Conservation (phyloP, 2,329 filamentous ascomycete genomes). For the Aspergillus persii region DNA sequence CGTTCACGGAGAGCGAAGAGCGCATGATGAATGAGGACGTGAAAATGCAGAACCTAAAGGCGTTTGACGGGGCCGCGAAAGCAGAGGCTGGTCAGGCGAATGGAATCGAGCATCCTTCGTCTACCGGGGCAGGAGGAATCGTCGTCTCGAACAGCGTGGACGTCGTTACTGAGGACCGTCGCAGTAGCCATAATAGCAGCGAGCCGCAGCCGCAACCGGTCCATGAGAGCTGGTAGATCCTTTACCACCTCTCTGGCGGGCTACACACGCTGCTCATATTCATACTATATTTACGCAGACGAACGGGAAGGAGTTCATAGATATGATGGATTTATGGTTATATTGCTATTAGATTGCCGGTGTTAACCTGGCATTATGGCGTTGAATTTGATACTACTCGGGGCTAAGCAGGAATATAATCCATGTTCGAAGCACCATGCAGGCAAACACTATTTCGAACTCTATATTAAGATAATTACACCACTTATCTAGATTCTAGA, state of each 20-base stretch:
- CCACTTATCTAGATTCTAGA: background rate
- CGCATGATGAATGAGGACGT: constrained; percentile 45
- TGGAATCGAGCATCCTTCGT: constrained; percentile 7
- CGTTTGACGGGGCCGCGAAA: background rate
- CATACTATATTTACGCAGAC: background rate
- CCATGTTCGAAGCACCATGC: background rate
- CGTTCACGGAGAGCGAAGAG: constrained; percentile 46
- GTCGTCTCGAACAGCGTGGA: constrained; percentile 45
- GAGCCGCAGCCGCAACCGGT: background rate
- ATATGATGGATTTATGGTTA: background rate
- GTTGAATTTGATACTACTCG: background rate
- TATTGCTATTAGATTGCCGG: background rate
- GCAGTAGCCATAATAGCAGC: background rate
- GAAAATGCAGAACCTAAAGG: constrained; percentile 40
- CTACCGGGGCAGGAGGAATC: constrained; percentile 28
- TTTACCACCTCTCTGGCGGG: background rate
- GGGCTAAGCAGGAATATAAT: background rate
- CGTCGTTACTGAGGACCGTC: constrained; percentile 26
- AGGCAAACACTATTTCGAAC: background rate
- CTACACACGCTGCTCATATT: background rate
- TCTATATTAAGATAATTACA: background rate
- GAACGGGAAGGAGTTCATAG: background rate
- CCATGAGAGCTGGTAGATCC: background rate
- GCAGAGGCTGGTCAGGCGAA: background rate
- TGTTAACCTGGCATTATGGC: background rate